Conservation (phyloP, 768 basidiomycete genomes). For the Cubamyces lactineus region DNA sequence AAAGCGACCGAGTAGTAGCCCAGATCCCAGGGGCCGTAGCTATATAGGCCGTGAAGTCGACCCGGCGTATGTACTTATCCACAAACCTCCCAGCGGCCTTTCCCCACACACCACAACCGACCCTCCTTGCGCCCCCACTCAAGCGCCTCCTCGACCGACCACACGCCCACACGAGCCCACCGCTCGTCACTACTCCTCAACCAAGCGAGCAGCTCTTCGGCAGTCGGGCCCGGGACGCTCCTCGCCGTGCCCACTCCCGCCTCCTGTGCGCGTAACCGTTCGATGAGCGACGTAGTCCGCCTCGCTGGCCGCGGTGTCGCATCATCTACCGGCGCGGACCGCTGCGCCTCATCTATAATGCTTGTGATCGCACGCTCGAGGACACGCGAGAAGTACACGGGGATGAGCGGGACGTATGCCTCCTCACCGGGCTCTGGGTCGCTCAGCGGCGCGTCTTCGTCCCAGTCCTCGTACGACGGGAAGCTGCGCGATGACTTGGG, state of each 20-base stretch:
- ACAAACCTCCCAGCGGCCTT: constrained; percentile 40
- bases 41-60: too few relatives aligned
- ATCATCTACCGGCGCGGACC: neutral
- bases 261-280: constrained; percentile 24
- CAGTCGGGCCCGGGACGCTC: constrained; percentile 37
- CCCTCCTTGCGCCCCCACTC: constrained; percentile 44
- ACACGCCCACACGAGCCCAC: constrained; percentile 67
- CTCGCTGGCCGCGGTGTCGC: constrained; percentile 6
- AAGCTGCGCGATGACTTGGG: constrained; percentile 24
- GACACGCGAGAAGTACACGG: constrained; percentile 49
- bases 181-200: constrained; percentile 58
- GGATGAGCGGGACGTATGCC: constrained; percentile 65
- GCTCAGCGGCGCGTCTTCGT: constrained; percentile 54
- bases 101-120: constrained; percentile 38
- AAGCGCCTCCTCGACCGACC: constrained; percentile 66
- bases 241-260: neutral
- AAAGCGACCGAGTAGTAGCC: too few relatives aligned
- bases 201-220: constrained; percentile 49
- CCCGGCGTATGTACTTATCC: too few relatives aligned
- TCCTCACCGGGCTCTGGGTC: constrained; percentile 66
- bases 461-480: constrained; percentile 30
- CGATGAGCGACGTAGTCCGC: constrained; percentile 16
- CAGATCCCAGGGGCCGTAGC: too few relatives aligned
- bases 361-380: constrained; percentile 51
- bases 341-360: constrained; percentile 31